Base-by-base conservation (phyloP, 768 basidiomycete species). In the Cubamyces sp. region DNA sequence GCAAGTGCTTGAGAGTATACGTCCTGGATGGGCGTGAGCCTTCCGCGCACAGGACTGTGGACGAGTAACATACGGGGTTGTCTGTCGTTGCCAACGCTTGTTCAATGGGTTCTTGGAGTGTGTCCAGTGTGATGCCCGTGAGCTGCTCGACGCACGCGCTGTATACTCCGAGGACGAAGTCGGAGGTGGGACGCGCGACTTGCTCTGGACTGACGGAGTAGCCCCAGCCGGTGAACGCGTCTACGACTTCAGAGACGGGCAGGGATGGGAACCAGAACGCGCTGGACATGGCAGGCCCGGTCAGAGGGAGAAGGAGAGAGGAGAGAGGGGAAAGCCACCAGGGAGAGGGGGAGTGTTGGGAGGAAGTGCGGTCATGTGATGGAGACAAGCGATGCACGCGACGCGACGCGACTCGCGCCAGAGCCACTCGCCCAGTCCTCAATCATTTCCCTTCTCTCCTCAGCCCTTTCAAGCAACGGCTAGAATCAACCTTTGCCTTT, bases 91-190 rank as follows among this genome's bases (percentile, higher is more conserved):
- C 74, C 40, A 92, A 72, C 0, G 84, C 80, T 37, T 77, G 78
- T 62, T 88, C 82, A 0, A 83, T 79, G 0, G 91, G 83, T 2
- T 84, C 81, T 60, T 83, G 80, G 5, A 94, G 79, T 28, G 75
- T 73, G 9, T 87, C 85, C 37, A 82, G 79, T 30, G 79, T 79
- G 57, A 94, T 78, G 54, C 82, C 81, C 5, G 87, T 87, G 60
- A 91, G 84, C 68, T 90, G 87, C 43, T 87, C 81, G 43, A 94
- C 80, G 70, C 90, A 90, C 8, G 87, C 84, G 61, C 78, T 80
- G 74, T 89, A 93, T 19, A 92, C 82, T 54, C 76, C 78, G 40
- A 86, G 80, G 30, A 92, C 88, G 65, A 91, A 90, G 45, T 92
- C 89, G 0, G 85, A 68, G 1, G 84, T 84, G 1, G 92, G 92